phyloP scores from a whole-genome alignment of 768 basidiomycete genomes.

The Neoboletus brunneissimus region DNA sequence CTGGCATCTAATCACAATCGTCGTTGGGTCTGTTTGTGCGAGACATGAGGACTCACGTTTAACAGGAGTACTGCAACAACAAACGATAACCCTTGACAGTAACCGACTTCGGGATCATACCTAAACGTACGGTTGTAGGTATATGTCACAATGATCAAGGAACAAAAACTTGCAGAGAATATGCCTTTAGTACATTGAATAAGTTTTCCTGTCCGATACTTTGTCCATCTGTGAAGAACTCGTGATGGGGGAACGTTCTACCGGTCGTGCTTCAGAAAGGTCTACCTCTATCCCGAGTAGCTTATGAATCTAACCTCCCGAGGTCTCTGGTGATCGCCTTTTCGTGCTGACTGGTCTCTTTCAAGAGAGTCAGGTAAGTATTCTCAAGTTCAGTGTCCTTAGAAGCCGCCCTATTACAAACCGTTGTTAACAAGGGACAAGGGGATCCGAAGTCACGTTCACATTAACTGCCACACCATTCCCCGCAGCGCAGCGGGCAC shows the following conservation, averaged over 20 bases:
- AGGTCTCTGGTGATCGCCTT: constrained; percentile 93
- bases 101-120: constrained; percentile 91
- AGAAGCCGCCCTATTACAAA: constrained; percentile 73
- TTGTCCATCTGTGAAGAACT: constrained; percentile 91
- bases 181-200: constrained; percentile 97
- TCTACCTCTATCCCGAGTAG: neutral
- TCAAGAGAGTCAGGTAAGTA: constrained; percentile 77
- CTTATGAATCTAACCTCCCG: constrained; percentile 53
- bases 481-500: constrained; percentile 86
- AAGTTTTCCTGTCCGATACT: constrained; percentile 97
- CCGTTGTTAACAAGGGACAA: constrained; percentile 11
- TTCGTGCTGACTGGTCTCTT: constrained; percentile 83
- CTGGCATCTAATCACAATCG: constrained; percentile 79
- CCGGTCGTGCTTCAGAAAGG: constrained; percentile 10
- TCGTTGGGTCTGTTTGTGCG: neutral
- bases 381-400: constrained; percentile 86
- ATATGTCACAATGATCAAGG: neutral
- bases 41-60: constrained; percentile 57
- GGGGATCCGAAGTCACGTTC: constrained; percentile 20
- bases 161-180: constrained; percentile 67
- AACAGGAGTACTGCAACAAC: constrained; percentile 90
- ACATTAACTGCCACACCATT: constrained; percentile 98
- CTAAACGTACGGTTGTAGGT: constrained; percentile 35
- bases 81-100: constrained; percentile 96
- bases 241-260: constrained; percentile 95